Evolutionary conservation across 73 alveolate genomes (phyloP), one percentile per base, ranked within the genome.

Genomic region (Tetrahymena thermophila): DNA sequence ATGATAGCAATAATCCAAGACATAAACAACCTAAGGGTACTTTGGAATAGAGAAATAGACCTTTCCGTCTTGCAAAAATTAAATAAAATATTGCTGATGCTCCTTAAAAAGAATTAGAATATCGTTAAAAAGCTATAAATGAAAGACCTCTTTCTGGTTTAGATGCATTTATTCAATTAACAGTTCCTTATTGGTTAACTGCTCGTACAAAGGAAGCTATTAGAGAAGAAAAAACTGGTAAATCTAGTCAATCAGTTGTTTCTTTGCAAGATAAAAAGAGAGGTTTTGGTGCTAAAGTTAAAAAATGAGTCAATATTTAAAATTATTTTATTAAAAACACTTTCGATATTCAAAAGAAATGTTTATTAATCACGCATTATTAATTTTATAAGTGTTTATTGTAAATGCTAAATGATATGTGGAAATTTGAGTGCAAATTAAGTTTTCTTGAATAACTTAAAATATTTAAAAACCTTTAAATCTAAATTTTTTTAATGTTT

Each of bases 11-110:
- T n/a, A 95, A 93, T 42, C 97, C 97, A 5, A 71, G 94, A 43
- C 95, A 95, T 56, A 95, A 40, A 57, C 50, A 89, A 37, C 97
- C 97, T 17, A 95, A 95, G 94, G 97, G 97, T 38, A 71, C 89
- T 31, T 28, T 71, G 35, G 89, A 71, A 31, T 71, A 71, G 37
- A 71, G 89, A 71, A 71, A 71, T 71, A 71, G 89, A 71, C 89
- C 89, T 71, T 71, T 71, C 42, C 35, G 40, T 28, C 89, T 71
- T 71, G 89, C 89, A 71, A 71, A 71, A 71, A 71, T 71, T 71
- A 71, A 71, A 71, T 71, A 71, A 71, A 71, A 71, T 71, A 19
- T 71, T 71, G 89, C 89, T 71, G 89, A 71, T 71, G 89, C 89
- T 71, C 89, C 89, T 71, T 71, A 71, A 71, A 71, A 71, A 71